Conservation (phyloP, 2,329 filamentous ascomycete genomes). For the Aspergillus proliferans region DNA sequence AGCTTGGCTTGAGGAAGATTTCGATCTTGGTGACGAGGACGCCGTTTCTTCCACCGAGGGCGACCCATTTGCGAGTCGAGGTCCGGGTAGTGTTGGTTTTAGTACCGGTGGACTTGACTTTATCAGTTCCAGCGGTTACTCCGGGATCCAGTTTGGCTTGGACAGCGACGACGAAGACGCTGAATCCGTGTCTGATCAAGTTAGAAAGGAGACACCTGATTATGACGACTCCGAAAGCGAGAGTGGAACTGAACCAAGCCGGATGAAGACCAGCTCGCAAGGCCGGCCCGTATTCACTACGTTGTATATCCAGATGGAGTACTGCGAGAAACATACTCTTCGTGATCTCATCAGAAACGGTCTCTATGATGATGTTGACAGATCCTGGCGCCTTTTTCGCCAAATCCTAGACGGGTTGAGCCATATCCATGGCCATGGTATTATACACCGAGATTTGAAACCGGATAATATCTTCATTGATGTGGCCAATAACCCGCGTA, state of each 20-base stretch:
- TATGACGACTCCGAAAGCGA: slow-evolving; percentile 16
- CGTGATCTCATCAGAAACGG: slow-evolving; percentile 77
- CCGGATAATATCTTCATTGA: slow-evolving; percentile 98
- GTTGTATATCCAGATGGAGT: slow-evolving; percentile 98
- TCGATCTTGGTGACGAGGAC: slow-evolving; percentile 35
- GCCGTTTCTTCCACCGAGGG: slow-evolving; percentile 48
- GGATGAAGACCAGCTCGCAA: slow-evolving; percentile 43
- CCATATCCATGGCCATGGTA: slow-evolving; percentile 83
- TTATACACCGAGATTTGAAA: slow-evolving; percentile 93
- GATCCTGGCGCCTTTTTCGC: slow-evolving; percentile 84
- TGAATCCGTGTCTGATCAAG: slow-evolving; percentile 30
- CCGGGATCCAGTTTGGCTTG: slow-evolving; percentile 69
- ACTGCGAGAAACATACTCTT: slow-evolving; percentile 88
- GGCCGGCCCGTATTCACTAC: slow-evolving; percentile 60
- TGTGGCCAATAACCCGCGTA: slow-evolving; percentile 80
- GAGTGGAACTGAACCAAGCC: slow-evolving; percentile 30
- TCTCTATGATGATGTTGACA: slow-evolving; percentile 65
- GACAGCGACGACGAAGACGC: slow-evolving; percentile 43
- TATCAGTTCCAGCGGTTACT: slow-evolving; percentile 76
- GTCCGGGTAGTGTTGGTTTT: slow-evolving; percentile 47
- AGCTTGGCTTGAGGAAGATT: slow-evolving; percentile 79
- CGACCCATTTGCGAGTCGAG: slow-evolving; percentile 38
- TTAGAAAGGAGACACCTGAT: slow-evolving; percentile 17
- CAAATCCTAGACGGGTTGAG: slow-evolving; percentile 84
- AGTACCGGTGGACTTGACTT: slow-evolving; percentile 85